phyloP scores from a whole-genome alignment of 306 rosid genomes.

The Dryas drummondii region DNA sequence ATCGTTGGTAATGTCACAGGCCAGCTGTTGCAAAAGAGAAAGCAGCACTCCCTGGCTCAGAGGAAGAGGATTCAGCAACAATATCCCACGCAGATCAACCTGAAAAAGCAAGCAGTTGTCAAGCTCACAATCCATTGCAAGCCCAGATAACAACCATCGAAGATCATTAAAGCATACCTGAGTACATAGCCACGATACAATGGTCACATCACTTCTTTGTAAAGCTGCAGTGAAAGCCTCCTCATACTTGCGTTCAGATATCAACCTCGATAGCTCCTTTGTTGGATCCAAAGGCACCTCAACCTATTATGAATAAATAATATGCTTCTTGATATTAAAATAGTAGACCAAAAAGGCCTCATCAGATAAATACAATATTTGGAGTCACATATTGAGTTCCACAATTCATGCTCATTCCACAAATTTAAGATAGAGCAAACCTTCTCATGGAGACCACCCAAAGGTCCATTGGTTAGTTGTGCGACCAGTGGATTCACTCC shows the following conservation, averaged over 20 bases:
- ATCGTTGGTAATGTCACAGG: constrained; percentile 76
- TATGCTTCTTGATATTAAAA: constrained; percentile 8
- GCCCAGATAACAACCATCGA: neutral
- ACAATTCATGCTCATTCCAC: no score
- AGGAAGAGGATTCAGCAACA: constrained; percentile 72
- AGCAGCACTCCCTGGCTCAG: constrained; percentile 96
- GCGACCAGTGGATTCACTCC: constrained; percentile 64
- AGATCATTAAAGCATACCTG: constrained; percentile 52
- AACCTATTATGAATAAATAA: constrained; percentile 44
- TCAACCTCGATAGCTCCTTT: constrained; percentile 75
- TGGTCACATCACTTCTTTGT: constrained; percentile 85
- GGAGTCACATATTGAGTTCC: neutral
- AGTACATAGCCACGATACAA: constrained; percentile 94
- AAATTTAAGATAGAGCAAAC: constrained; percentile 37
- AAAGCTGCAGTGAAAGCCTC: constrained; percentile 88
- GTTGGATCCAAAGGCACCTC: constrained; percentile 92
- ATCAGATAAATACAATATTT: neutral
- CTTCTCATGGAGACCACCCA: constrained; percentile 77
- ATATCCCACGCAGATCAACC: constrained; percentile 74
- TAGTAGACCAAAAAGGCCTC: neutral
- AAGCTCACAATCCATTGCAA: neutral
- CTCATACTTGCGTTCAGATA: constrained; percentile 78
- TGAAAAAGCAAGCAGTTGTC: constrained; percentile 26
- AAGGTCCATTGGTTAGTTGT: constrained; percentile 77
- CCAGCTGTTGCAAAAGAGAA: constrained; percentile 93